Evolutionary conservation across 805 yeast species (phyloP).

Genomic region (Geotrichum ghanense): DNA sequence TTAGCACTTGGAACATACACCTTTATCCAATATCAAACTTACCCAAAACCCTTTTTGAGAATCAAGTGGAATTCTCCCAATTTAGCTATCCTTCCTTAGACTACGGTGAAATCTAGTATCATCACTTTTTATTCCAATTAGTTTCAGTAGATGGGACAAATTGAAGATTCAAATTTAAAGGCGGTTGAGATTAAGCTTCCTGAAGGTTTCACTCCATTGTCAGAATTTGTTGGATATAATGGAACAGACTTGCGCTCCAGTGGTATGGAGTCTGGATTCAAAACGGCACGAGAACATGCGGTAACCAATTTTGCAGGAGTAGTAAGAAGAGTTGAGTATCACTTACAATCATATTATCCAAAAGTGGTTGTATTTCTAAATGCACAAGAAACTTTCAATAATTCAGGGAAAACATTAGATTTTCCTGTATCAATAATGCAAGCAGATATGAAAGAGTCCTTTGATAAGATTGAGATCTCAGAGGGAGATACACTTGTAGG

Average conservation of each 20-base stretch:
- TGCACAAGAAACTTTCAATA: background rate
- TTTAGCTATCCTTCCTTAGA: too few species aligned
- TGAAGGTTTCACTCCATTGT: background rate
- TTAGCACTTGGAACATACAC: too few species aligned
- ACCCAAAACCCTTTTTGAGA: too few species aligned
- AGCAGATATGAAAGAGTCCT: background rate
- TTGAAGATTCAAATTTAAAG: too few species aligned
- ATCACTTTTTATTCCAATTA: too few species aligned
- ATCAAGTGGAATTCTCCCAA: too few species aligned
- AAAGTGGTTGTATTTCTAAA: background rate
- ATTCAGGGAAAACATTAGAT: background rate
- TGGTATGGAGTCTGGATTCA: background rate
- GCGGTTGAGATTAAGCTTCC: background rate
- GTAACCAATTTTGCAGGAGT: background rate
- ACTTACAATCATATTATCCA: background rate
- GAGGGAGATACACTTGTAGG: background rate
- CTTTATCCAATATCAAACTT: too few species aligned
- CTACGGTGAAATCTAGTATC: too few species aligned
- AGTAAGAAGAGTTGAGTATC: background rate
- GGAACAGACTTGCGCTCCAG: background rate
- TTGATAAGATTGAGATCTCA: background rate
- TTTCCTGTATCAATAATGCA: background rate
- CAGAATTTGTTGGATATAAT: background rate
- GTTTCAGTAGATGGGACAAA: too few species aligned
- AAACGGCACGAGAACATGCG: background rate